phyloP scores from a whole-genome alignment of 2,329 filamentous ascomycete genomes.

The Curvularia sp. region DNA sequence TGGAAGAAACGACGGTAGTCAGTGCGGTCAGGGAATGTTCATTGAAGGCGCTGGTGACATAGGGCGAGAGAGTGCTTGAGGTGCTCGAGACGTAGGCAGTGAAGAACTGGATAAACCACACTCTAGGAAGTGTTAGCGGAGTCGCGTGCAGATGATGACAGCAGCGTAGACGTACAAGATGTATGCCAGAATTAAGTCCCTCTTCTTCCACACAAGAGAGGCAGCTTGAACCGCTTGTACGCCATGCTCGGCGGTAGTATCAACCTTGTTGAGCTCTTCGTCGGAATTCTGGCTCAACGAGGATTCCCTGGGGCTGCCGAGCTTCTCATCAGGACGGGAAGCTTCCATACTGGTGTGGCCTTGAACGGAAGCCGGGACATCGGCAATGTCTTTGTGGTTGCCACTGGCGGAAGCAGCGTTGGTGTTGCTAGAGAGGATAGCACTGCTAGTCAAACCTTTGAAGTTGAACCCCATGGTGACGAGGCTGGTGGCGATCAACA shows the following conservation, averaged over 20 bases:
- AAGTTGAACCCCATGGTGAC: conserved; percentile 43
- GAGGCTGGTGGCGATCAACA: conserved; percentile 3
- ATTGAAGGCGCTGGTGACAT: conserved; percentile 51
- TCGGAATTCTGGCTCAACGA: conserved; percentile 28
- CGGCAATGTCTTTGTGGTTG: conserved; percentile 36
- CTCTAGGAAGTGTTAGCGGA: conserved; percentile 28
- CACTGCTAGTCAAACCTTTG: conserved; percentile 40
- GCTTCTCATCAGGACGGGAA: conserved; percentile 36
- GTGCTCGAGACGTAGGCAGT: conserved; percentile 56
- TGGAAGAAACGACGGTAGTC: conserved; percentile 48
- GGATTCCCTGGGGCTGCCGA: conserved; percentile 30
- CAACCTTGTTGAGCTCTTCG: conserved; percentile 43
- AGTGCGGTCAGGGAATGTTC: conserved; percentile 49
- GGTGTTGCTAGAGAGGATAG: conserved; percentile 32
- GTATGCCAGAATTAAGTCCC: conserved; percentile 37
- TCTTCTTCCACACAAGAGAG: conserved; percentile 39
- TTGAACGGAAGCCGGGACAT: conserved; percentile 39
- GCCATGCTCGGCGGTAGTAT: conserved; percentile 39
- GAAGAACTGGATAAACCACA: conserved; percentile 55
- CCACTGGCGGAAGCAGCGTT: conserved; percentile 19
- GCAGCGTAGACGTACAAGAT: conserved; percentile 30
- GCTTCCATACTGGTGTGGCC: conserved; percentile 39
- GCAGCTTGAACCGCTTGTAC: conserved; percentile 41
- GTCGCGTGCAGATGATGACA: neutral
- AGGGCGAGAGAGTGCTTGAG: conserved; percentile 50